A percentile compares a stretch with the other conserved stretches of the same genome.
Evolutionary conservation across 75 land plant species (phyloP).

Genomic region (Gnetum montanum): DNA sequence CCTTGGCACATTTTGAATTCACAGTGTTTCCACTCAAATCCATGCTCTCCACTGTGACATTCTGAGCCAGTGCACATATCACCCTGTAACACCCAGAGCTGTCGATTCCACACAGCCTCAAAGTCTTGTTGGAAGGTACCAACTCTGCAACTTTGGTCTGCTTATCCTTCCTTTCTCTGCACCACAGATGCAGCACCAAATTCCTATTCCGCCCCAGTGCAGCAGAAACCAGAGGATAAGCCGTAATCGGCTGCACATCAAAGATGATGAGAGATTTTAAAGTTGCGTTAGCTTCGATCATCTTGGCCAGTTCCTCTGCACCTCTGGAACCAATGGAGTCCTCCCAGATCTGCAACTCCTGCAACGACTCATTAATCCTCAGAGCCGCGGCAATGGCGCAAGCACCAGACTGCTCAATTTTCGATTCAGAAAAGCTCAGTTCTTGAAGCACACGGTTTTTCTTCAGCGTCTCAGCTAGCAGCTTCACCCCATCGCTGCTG

Average conservation of each 20-base stretch:
- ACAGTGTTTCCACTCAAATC: conserved; percentile 52
- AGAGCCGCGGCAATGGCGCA: conserved; percentile 42
- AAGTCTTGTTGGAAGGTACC: conserved; percentile 28
- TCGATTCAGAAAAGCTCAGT: conserved; percentile 35
- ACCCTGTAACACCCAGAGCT: conserved; percentile 33
- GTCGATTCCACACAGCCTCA: conserved; percentile 35
- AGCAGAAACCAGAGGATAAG: conserved; percentile 45
- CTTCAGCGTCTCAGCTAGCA: conserved; percentile 33
- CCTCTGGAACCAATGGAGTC: conserved; percentile 61
- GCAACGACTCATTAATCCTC: conserved; percentile 33
- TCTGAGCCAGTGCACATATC: conserved; percentile 38
- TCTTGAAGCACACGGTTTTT: conserved; percentile 31
- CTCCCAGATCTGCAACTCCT: conserved; percentile 66
- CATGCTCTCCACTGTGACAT: conserved; percentile 31
- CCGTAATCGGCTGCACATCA: conserved; percentile 32
- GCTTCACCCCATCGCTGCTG: conserved; percentile 21
- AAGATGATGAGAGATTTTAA: conserved; percentile 31
- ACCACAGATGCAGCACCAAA: conserved; percentile 56
- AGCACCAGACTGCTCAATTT: conserved; percentile 28
- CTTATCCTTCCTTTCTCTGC: conserved; percentile 13
- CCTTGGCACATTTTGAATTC: conserved; percentile 51
- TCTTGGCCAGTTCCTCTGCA: conserved; percentile 58
- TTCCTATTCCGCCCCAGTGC: conserved; percentile 41
- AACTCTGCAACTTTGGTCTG: conserved; percentile 46
- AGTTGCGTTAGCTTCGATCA: conserved; percentile 49